These are phyloP conservation scores for Phytophthora hibernalis DNA, from an alignment of 352 stramenopile genomes.

Conservation along the genomic window DNA sequence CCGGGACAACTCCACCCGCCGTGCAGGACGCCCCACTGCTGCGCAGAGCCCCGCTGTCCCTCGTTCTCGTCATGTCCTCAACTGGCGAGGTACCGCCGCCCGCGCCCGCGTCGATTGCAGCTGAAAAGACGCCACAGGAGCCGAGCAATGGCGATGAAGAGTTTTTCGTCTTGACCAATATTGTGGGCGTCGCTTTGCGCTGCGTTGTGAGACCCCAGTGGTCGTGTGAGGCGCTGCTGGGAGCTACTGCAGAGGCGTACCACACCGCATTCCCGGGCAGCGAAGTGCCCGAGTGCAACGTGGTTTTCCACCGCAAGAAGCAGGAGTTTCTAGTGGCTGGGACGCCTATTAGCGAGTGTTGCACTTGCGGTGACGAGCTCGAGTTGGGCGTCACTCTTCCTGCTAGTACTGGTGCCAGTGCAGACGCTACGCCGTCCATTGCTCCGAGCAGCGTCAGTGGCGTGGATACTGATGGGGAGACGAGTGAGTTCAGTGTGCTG, in stretches of 20 bases:
- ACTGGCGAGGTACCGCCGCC: slow-evolving; percentile 10
- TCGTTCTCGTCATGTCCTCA: slow-evolving; percentile 23
- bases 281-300: slow-evolving; percentile 80
- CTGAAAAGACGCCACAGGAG: slow-evolving; percentile 21
- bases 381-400: slow-evolving; percentile 63
- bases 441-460: slow-evolving; percentile 37
- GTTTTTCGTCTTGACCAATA: slow-evolving; percentile 52
- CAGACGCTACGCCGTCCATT: slow-evolving; percentile 13
- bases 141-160: slow-evolving; percentile 25
- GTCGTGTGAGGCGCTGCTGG: slow-evolving; percentile 76
- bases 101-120: slow-evolving; percentile 18
- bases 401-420: slow-evolving; percentile 1
- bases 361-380: slow-evolving; percentile 63
- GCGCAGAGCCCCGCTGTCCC: background rate
- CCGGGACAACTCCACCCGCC: background rate
- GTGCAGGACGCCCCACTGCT: background rate
- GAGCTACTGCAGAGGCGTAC: slow-evolving; percentile 70
- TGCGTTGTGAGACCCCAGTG: slow-evolving; percentile 66
- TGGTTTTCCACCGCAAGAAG: slow-evolving; percentile 71
- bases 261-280: slow-evolving; percentile 56
- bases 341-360: slow-evolving; percentile 62
- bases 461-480: slow-evolving; percentile 30
- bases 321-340: slow-evolving; percentile 59
- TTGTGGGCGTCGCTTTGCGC: slow-evolving; percentile 64
- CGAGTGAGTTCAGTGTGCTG: slow-evolving; percentile 74